phyloP scores from a whole-genome alignment of 345 rosid species.

The Jatropha curcas region DNA sequence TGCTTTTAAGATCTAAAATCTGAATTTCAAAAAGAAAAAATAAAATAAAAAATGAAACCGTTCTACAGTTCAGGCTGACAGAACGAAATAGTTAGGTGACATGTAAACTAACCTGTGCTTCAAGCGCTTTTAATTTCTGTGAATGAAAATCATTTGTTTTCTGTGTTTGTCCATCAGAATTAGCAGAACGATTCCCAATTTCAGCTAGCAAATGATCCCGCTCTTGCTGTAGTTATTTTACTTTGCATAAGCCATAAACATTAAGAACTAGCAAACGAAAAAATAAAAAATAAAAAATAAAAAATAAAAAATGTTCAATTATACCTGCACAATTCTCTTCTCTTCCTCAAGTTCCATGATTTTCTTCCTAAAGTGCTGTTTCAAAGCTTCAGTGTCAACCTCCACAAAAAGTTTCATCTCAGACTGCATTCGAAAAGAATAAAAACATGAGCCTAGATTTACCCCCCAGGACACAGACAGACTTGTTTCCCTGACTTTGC shows the following conservation, averaged over 20 bases:
- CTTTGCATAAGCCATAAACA: slow-evolving; percentile 12
- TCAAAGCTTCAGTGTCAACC: slow-evolving; percentile 62
- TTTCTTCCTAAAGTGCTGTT: slow-evolving; percentile 96
- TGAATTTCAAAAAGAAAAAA: slow-evolving; percentile 23
- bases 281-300: slow-evolving; percentile 18
- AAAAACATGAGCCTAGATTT: background rate
- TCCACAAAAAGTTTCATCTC: slow-evolving; percentile 93
- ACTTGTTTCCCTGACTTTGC: background rate
- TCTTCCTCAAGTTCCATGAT: slow-evolving; percentile 86
- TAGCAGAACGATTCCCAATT: slow-evolving; percentile 75
- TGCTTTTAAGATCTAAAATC: slow-evolving; percentile 87
- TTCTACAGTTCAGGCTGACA: background rate
- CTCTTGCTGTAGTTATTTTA: slow-evolving; percentile 64
- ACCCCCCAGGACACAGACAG: slow-evolving; percentile 30
- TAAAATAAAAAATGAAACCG: background rate
- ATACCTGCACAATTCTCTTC: slow-evolving; percentile 84
- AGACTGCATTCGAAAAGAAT: slow-evolving; percentile 43
- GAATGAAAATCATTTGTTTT: slow-evolving; percentile 74
- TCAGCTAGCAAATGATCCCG: slow-evolving; percentile 78
- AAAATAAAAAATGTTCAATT: slow-evolving; percentile 16
- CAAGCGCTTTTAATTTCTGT: slow-evolving; percentile 82
- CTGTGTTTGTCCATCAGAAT: slow-evolving; percentile 81
- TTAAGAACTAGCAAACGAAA: slow-evolving; percentile 14
- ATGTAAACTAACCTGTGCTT: slow-evolving; percentile 58
- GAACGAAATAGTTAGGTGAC: background rate